Percentiles rank a stretch among this genome's conserved stretches.
Conservation (phyloP, 2,329 filamentous ascomycete species). For the Phialophora tarda region DNA sequence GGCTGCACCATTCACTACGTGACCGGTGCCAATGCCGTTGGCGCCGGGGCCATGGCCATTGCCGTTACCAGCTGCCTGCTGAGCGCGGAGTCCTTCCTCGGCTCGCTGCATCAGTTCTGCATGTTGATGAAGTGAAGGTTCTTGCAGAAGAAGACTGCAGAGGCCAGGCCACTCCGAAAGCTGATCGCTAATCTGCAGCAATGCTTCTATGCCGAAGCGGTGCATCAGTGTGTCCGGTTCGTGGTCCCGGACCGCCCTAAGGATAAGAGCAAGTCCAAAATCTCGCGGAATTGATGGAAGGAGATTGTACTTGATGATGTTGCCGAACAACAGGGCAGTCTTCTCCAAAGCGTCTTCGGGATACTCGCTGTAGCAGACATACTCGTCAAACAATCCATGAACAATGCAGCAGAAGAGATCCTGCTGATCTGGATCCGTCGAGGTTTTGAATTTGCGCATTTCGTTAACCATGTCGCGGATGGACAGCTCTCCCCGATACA, state of each 20-base stretch:
- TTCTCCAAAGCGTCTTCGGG: slow-evolving; percentile 94
- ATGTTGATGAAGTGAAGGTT: slow-evolving; percentile 74
- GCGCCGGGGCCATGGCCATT: slow-evolving; percentile 39
- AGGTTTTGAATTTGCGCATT: slow-evolving; percentile 85
- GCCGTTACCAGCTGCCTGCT: slow-evolving; percentile 55
- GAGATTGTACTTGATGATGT: slow-evolving; percentile 91
- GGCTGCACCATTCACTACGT: slow-evolving; percentile 75
- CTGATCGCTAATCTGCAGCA: slow-evolving; percentile 83
- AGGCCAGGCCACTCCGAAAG: slow-evolving; percentile 95
- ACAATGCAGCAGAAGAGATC: slow-evolving; percentile 99
- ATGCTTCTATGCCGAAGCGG: slow-evolving; percentile 93
- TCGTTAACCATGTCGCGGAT: slow-evolving; percentile 84
- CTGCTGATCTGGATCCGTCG: slow-evolving; percentile 80
- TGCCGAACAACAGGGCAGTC: slow-evolving; percentile 93
- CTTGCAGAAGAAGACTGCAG: slow-evolving; percentile 81
- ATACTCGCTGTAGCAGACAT: slow-evolving; percentile 92
- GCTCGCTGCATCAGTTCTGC: slow-evolving; percentile 85
- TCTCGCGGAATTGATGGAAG: slow-evolving; percentile 89
- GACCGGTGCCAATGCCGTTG: slow-evolving; percentile 52
- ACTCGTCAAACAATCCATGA: slow-evolving; percentile 95
- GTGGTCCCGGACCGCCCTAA: slow-evolving; percentile 92
- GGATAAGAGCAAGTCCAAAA: slow-evolving; percentile 93
- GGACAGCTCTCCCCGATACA: slow-evolving; percentile 91
- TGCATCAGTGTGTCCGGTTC: slow-evolving; percentile 88
- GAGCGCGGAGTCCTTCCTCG: slow-evolving; percentile 74